These are phyloP conservation scores for Agrocybe pediades DNA, from an alignment of 768 basidiomycete species.

Conservation along the genomic window DNA sequence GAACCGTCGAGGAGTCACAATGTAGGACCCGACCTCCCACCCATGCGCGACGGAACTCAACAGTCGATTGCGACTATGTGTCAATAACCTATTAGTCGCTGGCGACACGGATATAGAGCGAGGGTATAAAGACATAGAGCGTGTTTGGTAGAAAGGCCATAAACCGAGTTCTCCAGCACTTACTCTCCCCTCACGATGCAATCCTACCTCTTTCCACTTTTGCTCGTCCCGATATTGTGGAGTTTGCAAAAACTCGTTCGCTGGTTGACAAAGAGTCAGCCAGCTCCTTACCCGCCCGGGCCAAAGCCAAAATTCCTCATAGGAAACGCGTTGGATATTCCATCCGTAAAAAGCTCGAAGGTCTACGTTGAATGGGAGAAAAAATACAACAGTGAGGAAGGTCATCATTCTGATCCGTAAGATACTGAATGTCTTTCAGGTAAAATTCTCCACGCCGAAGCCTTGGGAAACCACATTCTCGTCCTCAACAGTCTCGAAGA, in stretches of 20 bases:
- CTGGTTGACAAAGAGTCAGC: not conserved
- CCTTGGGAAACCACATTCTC: slow-evolving; percentile 3
- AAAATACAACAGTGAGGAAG: slow-evolving; percentile 4
- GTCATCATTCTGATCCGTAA: not conserved
- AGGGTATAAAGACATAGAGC: too few relatives aligned
- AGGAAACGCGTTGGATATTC: slow-evolving; percentile 9
- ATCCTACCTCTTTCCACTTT: not conserved
- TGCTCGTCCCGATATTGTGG: not conserved
- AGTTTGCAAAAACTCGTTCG: not conserved
- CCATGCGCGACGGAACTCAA: too few relatives aligned
- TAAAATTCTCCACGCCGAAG: not conserved
- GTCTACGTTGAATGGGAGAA: slow-evolving; percentile 8
- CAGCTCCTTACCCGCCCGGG: slow-evolving; percentile 9
- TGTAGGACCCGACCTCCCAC: too few relatives aligned
- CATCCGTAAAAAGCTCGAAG: not conserved
- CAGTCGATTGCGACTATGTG: too few relatives aligned
- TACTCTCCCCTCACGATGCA: too few relatives aligned
- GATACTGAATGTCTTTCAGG: not conserved
- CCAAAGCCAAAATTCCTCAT: slow-evolving; percentile 7
- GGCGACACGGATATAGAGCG: too few relatives aligned
- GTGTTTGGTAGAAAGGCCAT: too few relatives aligned
- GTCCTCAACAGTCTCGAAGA: slow-evolving; percentile 5
- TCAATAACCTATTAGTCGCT: too few relatives aligned
- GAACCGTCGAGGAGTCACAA: too few relatives aligned
- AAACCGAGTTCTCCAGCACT: too few relatives aligned